Percentiles rank a stretch among this genome's conserved stretches.
These are phyloP conservation scores for Arxiozyma bovina DNA, from an alignment of 1,139 yeast species.

Conservation along the genomic window DNA sequence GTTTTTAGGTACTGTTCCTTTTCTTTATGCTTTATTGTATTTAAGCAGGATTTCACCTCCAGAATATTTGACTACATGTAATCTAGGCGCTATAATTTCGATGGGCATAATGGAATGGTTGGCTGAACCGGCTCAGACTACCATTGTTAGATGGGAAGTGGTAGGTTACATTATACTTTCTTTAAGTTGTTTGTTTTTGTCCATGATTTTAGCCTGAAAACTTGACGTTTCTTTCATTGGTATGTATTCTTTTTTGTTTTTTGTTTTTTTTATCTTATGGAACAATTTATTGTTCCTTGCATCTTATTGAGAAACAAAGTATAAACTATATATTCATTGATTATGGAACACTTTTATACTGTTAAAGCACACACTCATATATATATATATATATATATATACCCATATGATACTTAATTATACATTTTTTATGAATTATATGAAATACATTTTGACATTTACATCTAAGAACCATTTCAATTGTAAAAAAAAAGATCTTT, in stretches of 20 bases:
- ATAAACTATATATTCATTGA: not conserved
- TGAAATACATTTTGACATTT: too few relatives aligned
- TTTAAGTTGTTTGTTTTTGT: constrained; percentile 19
- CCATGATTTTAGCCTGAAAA: constrained; percentile 9
- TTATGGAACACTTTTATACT: not conserved
- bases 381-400: too few relatives aligned
- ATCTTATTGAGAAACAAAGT: too few relatives aligned
- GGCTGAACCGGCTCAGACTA: constrained; percentile 23
- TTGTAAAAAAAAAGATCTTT: too few relatives aligned
- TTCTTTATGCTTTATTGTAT: constrained; percentile 16
- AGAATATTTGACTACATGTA: constrained; percentile 22
- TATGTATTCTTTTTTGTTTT: too few relatives aligned
- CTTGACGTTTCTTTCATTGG: not conserved
- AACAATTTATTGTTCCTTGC: not conserved
- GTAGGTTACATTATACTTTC: constrained; percentile 25
- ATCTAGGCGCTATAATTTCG: constrained; percentile 22
- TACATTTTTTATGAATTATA: too few relatives aligned
- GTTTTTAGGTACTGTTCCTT: constrained; percentile 21
- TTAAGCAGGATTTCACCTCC: constrained; percentile 20
- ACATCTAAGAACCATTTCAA: too few relatives aligned
- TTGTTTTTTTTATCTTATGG: too few relatives aligned
- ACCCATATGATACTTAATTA: too few relatives aligned
- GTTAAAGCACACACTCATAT: not conserved
- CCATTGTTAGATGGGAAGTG: constrained; percentile 28
- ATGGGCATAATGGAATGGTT: constrained; percentile 28